These are phyloP conservation scores for Pythium phragmiticola DNA, from an alignment of 352 stramenopile species.

Conservation along the genomic window DNA sequence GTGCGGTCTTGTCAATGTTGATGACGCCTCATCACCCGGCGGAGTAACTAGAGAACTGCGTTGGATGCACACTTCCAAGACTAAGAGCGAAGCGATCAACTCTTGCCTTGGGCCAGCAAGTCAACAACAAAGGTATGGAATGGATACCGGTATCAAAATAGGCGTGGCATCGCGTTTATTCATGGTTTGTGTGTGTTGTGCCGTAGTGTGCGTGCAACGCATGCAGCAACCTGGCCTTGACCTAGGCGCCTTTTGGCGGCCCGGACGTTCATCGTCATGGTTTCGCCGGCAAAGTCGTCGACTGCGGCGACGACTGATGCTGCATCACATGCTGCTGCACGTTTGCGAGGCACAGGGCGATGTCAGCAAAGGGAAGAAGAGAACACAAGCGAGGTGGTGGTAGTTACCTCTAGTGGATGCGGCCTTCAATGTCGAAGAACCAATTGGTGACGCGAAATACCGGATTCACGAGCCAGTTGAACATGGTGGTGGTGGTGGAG, in stretches of 20 bases:
- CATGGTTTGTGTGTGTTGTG: too few relatives aligned
- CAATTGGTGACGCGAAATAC: not conserved
- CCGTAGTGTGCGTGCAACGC: too few relatives aligned
- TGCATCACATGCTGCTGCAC: conserved; percentile 37
- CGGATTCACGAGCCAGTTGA: not conserved
- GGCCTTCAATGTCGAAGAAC: conserved; percentile 2
- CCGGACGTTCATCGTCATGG: conserved; percentile 53
- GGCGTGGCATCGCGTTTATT: too few relatives aligned
- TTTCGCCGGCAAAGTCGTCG: conserved; percentile 33
- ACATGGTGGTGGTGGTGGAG: conserved; percentile 1
- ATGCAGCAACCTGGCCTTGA: conserved; percentile 12
- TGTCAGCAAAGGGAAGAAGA: not conserved
- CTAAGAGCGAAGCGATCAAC: too few relatives aligned
- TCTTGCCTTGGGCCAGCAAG: too few relatives aligned
- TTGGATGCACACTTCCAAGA: too few relatives aligned
- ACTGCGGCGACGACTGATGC: conserved; percentile 38
- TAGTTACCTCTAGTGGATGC: not conserved
- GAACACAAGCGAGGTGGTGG: too few relatives aligned
- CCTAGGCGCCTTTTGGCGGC: conserved; percentile 34
- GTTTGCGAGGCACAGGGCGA: conserved; percentile 28
- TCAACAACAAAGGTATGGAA: too few relatives aligned
- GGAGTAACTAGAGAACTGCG: too few relatives aligned
- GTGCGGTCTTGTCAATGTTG: too few relatives aligned
- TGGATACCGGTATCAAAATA: too few relatives aligned
- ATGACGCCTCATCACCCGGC: too few relatives aligned